Base-by-base conservation (phyloP, 139 green algal species). In the Chlorella vulgaris region DNA sequence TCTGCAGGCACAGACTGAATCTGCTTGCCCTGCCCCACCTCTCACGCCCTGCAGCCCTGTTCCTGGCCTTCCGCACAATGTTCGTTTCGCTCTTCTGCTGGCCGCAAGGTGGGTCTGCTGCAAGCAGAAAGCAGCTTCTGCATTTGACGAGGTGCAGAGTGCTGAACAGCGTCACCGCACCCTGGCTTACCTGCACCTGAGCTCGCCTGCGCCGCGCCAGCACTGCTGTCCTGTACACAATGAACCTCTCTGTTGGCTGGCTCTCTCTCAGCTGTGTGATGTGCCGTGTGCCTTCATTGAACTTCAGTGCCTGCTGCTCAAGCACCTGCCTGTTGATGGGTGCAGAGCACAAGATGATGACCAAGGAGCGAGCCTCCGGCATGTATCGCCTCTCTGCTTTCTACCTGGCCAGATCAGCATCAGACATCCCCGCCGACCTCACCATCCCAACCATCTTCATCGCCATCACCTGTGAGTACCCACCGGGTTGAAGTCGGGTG, bases 321-420 rank as follows among this genome's bases (percentile, higher is more conserved):
- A 31, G 18, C 55, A 15, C n/a, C 55, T 28, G 55, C 47, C 10
- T 58, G 10, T n/a, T 21, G 55, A 28, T 21, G 26, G 5, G 13
- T 71, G 65, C 65, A 71, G 70, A 78, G 51, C 70, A 78, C 5
- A 78, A 78, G 50, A 78, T 78, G 70, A 78, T 78, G 70, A 26
- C 66, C 6, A 70, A 93, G 82, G 89, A 91, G 84, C 81, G 89
- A 8, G 86, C 81, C 7, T 83, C 47, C 38, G 89, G 89, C 66
- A 97, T 98, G 95, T 98, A 97, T 89, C 67, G 79, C 22, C 82
- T 97, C 28, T 93, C 86, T 10, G 91, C 93, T 21, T 97, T 94
- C 88, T 98, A 96, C 91, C 53, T 93, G 36, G 89, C 94, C 1
- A 85, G 90, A 7, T 90, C 86, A 21, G 62, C 71, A 7, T 89